phyloP scores from a whole-genome alignment of 768 basidiomycete genomes.

The Boletus pseudopeckii region DNA sequence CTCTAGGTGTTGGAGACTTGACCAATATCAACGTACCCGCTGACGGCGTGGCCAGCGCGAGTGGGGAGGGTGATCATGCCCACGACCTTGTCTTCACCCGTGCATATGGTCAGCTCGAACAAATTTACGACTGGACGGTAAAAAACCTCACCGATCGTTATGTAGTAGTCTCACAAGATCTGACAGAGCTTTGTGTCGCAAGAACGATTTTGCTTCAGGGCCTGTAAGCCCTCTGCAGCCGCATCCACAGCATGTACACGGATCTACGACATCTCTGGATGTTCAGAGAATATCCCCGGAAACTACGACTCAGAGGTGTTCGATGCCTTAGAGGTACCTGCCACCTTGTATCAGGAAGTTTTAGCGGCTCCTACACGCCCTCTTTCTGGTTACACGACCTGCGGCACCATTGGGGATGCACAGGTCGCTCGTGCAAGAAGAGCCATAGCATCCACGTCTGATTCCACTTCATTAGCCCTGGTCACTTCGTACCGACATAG shows the following conservation, averaged over 20 bases:
- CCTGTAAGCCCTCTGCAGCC: constrained; percentile 50
- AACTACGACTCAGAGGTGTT: constrained; percentile 44
- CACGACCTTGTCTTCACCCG: constrained; percentile 72
- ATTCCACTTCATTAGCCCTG: background rate
- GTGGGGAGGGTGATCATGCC: constrained; percentile 55
- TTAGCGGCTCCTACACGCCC: constrained; percentile 52
- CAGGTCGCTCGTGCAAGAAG: constrained; percentile 29
- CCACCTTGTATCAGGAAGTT: constrained; percentile 65
- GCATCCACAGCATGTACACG: constrained; percentile 59
- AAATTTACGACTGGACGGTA: constrained; percentile 75
- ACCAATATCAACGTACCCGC: constrained; percentile 61
- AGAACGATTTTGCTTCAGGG: constrained; percentile 68
- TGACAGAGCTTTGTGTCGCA: constrained; percentile 59
- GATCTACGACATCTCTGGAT: constrained; percentile 54
- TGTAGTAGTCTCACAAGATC: constrained; percentile 9
- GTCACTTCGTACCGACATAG: background rate
- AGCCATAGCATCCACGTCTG: constrained; percentile 16
- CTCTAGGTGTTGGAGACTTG: constrained; percentile 61
- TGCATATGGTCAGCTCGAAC: constrained; percentile 56
- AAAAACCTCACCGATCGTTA: constrained; percentile 8
- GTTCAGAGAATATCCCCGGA: constrained; percentile 61
- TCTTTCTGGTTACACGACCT: constrained; percentile 56
- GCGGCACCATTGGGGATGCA: constrained; percentile 51
- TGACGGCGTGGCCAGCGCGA: constrained; percentile 57
- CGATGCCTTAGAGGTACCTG: constrained; percentile 51